A percentile compares a stretch with the other conserved stretches of the same genome.
These are phyloP conservation scores for Hygrocybe coccinea DNA, from an alignment of 768 basidiomycete genomes.

Conservation along the genomic window DNA sequence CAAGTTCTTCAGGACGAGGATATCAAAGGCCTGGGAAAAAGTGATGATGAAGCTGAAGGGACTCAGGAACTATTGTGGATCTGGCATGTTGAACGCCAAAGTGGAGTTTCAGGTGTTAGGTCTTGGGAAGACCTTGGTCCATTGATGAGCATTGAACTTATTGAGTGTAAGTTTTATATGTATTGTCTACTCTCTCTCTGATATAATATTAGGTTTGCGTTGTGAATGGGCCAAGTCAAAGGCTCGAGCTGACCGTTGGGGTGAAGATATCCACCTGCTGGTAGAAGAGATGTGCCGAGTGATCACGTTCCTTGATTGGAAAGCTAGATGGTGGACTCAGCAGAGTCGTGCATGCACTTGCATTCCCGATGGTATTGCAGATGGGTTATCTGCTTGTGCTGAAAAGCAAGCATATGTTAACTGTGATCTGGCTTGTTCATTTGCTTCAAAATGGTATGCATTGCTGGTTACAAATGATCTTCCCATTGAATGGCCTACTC, in stretches of 20 bases:
- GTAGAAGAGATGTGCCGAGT: slow-evolving; percentile 10
- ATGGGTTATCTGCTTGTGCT: slow-evolving; percentile 8
- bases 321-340: slow-evolving; percentile 5
- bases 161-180: background rate
- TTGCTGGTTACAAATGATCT: background rate
- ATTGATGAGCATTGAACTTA: background rate
- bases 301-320: slow-evolving; percentile 2
- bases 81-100: slow-evolving; percentile 3
- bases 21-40: background rate
- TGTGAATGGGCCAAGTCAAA: slow-evolving; percentile 6
- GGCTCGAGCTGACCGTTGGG: slow-evolving; percentile 6
- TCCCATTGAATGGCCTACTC: background rate
- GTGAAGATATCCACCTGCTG: slow-evolving; percentile 3
- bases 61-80: slow-evolving; percentile 8
- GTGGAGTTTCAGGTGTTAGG: background rate
- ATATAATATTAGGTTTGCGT: background rate
- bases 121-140: background rate
- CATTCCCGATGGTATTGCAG: background rate
- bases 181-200: no score
- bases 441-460: background rate
- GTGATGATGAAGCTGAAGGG: slow-evolving; percentile 8
- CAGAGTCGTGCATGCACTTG: background rate
- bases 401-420: slow-evolving; percentile 3
- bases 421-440: background rate
- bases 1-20: background rate